Percentiles rank a stretch among this genome's conserved stretches.
These are phyloP conservation scores for Collariella sp. DNA, from an alignment of 495 filamentous ascomycete genomes.

Conservation along the genomic window DNA sequence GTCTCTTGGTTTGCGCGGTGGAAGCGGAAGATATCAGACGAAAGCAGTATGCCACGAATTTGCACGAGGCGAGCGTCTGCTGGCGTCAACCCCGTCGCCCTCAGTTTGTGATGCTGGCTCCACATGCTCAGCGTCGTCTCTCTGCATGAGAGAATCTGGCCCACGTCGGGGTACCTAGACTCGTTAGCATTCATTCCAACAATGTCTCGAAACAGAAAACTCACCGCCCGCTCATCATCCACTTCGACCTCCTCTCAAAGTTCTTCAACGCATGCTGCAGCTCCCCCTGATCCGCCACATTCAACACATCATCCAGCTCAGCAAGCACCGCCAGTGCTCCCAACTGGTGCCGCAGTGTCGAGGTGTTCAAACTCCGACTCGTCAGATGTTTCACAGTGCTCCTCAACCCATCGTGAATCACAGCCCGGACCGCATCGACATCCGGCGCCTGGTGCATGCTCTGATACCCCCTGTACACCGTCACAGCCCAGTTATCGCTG, in stretches of 20 bases:
- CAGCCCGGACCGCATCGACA: conserved; percentile 37
- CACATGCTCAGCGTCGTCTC: conserved; percentile 77
- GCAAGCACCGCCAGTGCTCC: conserved; percentile 67
- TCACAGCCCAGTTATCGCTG: conserved; percentile 52
- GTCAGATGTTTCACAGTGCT: conserved; percentile 52
- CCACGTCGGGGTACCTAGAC: conserved; percentile 67
- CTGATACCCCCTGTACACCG: conserved; percentile 73
- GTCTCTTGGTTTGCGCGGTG: conserved; percentile 81
- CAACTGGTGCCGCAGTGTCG: conserved; percentile 54
- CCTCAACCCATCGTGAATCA: conserved; percentile 56
- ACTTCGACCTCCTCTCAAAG: conserved; percentile 56
- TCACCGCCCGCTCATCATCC: conserved; percentile 74
- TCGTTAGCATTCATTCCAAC: conserved; percentile 13
- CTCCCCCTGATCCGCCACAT: conserved; percentile 47
- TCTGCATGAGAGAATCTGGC: conserved; percentile 70
- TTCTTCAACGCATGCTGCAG: conserved; percentile 52
- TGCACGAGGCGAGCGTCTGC: conserved; percentile 63
- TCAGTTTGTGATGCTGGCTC: conserved; percentile 55
- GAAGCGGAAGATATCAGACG: conserved; percentile 63
- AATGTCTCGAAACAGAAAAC: conserved; percentile 8
- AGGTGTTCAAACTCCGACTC: conserved; percentile 47
- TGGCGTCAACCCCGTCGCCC: conserved; percentile 46
- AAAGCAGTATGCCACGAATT: conserved; percentile 60
- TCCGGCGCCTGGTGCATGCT: conserved; percentile 60
- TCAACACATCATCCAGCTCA: conserved; percentile 71